phyloP scores from a whole-genome alignment of 2,329 filamentous ascomycete genomes.

The Cercospora beticola region DNA sequence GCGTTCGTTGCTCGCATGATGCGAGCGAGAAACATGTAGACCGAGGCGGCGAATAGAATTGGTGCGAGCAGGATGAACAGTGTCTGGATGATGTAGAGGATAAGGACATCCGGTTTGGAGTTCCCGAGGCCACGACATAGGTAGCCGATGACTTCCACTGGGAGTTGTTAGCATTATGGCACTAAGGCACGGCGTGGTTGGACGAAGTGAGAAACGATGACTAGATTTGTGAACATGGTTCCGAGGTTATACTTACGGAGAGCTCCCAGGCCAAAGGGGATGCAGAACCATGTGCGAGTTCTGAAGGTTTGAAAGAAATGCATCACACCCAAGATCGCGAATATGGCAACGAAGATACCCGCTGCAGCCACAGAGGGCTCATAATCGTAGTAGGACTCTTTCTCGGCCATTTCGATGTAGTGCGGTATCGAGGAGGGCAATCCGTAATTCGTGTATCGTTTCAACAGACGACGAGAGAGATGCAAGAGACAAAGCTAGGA shows the following conservation, averaged over 20 bases:
- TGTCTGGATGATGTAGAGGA: slow-evolving; percentile 30
- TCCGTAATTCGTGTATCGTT: not conserved
- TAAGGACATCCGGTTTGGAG: not conserved
- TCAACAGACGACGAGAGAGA: not conserved
- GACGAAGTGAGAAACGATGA: not conserved
- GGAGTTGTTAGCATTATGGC: not conserved
- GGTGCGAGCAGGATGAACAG: slow-evolving; percentile 50
- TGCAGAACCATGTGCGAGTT: slow-evolving; percentile 51
- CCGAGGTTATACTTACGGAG: slow-evolving; percentile 49
- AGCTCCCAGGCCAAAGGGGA: slow-evolving; percentile 52
- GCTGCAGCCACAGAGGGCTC: slow-evolving; percentile 31
- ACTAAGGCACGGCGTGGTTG: slow-evolving; percentile 41
- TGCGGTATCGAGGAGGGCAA: not conserved
- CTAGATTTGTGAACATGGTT: not conserved
- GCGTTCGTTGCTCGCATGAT: slow-evolving; percentile 45
- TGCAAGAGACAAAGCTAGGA: not conserved
- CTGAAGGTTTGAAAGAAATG: slow-evolving; percentile 45
- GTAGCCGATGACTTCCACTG: not conserved
- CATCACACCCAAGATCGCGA: slow-evolving; percentile 32
- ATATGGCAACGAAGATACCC: slow-evolving; percentile 25
- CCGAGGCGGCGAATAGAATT: slow-evolving; percentile 50
- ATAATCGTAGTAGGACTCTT: not conserved
- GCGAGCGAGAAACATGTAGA: slow-evolving; percentile 52
- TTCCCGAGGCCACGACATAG: not conserved
- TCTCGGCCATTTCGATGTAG: not conserved